Conservation (phyloP, 2,329 filamentous ascomycete species). For the Torrubiellomyces zombiae region DNA sequence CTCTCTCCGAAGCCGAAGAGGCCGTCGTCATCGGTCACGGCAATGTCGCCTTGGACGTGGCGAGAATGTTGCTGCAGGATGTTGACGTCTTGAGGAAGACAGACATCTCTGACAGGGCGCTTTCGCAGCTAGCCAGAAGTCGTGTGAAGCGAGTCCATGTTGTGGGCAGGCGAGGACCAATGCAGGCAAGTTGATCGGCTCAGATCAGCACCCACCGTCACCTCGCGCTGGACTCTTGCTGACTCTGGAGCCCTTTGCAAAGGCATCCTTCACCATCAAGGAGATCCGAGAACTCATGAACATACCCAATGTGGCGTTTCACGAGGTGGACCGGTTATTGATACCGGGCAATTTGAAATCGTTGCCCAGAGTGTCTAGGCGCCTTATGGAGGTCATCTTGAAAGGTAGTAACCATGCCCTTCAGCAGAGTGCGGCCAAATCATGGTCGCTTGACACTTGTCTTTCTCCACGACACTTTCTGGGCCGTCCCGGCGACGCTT, state of each 20-base stretch:
- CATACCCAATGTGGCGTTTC: conserved; percentile 54
- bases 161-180: conserved; percentile 75
- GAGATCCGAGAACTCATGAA: conserved; percentile 80
- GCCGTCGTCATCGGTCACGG: conserved; percentile 86
- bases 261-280: conserved; percentile 92
- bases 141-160: conserved; percentile 65
- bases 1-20: conserved; percentile 59
- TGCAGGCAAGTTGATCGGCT: conserved; percentile 47
- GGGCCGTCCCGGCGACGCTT: conserved; percentile 24
- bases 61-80: conserved; percentile 66
- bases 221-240: too few relatives aligned
- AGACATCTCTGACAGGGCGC: conserved; percentile 74
- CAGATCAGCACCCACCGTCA: too few relatives aligned
- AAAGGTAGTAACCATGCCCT: conserved; percentile 48
- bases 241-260: neutral
- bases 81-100: conserved; percentile 60
- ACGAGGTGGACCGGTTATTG: conserved; percentile 47
- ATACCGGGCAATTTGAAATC: conserved; percentile 49
- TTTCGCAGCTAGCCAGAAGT: conserved; percentile 56
- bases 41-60: conserved; percentile 90
- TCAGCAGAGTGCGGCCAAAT: conserved; percentile 36
- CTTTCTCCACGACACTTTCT: conserved; percentile 60
- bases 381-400: conserved; percentile 64
- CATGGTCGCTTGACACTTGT: conserved; percentile 76
- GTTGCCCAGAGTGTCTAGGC: conserved; percentile 59